Evolutionary conservation across 306 rosid species (phyloP), one percentile per base, ranked within the genome.

Genomic region (Sicyos baderoa): DNA sequence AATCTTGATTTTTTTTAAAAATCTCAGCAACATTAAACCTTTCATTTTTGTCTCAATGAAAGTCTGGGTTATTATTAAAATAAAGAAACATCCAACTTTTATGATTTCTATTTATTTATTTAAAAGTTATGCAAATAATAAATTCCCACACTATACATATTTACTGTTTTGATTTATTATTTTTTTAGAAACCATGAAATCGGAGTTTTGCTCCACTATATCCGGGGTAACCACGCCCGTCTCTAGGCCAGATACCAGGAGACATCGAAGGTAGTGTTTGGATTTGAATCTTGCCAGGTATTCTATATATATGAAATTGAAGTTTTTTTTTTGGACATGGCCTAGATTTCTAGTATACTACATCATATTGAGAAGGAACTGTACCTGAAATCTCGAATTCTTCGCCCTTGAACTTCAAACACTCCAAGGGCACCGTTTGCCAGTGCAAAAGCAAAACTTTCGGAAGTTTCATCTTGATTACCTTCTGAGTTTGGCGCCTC

Each of bases 401-500:
- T 86, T 78, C 99, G 79, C 69, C 97, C 99, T 40, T 88, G 84
- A 74, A 93, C 96, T 83, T 93, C 99, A 82, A 93, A 93, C 76
- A 93, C 99, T 70, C 99, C 99, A 72, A 93, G 96, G 7, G 99
- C 99, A 55, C 99, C 99, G 75, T 93, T 93, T 75, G 76, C 88
- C 15, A 93, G 77, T 47, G 99, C 99, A 84, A 93, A 93, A 40
- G 99, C 88, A 85, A 93, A 93, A 79, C 97, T 93, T 81, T 93
- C 97, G 6, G 99, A 85, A 76, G 83, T 68, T 55, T 93, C 99
- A 60, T 88, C 96, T 54, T 86, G 86, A 75, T 95, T 81, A 78
- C 79, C 91, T 75, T 90, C 97, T 56, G 93, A 65, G 79, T 79
- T 80, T 72, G 79, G 61, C 78, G 79, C 78, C 85, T 85, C 97